Evolutionary conservation across 1,284 basidiomycete species (phyloP).

Genomic region (Cronartium quercuum): DNA sequence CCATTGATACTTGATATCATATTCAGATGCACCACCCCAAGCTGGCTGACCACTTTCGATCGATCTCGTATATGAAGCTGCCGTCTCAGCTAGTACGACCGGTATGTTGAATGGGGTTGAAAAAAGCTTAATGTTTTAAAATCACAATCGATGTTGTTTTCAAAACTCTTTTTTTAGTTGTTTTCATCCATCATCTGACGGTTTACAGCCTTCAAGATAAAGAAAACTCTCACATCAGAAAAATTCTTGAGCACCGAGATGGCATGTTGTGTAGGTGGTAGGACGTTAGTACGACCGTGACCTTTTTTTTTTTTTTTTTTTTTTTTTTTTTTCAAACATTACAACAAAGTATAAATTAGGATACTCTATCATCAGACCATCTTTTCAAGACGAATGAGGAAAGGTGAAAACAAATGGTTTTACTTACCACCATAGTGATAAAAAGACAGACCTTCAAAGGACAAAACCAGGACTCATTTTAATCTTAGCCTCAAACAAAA

Average conservation of each 20-base stretch:
- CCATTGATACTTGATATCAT: conserved; percentile 24
- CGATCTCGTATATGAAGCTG: conserved; percentile 17
- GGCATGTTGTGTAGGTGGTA: conserved; percentile 10
- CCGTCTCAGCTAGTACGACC: conserved; percentile 23
- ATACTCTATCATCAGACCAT: too few relatives aligned
- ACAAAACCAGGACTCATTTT: not conserved
- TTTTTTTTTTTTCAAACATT: too few relatives aligned
- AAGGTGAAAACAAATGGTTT: too few relatives aligned
- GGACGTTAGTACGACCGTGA: conserved; percentile 7
- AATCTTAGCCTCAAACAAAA: too few relatives aligned
- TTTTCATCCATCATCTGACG: not conserved
- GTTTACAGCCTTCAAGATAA: not conserved
- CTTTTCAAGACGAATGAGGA: too few relatives aligned
- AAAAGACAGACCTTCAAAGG: conserved; percentile 19
- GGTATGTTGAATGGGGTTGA: conserved; percentile 7
- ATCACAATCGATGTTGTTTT: not conserved
- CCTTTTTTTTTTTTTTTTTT: too few relatives aligned
- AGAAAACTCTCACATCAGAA: conserved; percentile 10
- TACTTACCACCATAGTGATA: conserved; percentile 34
- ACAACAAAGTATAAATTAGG: too few relatives aligned
- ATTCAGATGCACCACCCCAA: conserved; percentile 14
- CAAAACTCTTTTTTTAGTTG: not conserved
- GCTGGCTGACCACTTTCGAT: conserved; percentile 7
- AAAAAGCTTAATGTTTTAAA: conserved; percentile 8
- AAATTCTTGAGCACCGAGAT: conserved; percentile 23